Base-by-base conservation (phyloP, 1,284 basidiomycete species). In the Melanopsichium pennsylvanicum region DNA sequence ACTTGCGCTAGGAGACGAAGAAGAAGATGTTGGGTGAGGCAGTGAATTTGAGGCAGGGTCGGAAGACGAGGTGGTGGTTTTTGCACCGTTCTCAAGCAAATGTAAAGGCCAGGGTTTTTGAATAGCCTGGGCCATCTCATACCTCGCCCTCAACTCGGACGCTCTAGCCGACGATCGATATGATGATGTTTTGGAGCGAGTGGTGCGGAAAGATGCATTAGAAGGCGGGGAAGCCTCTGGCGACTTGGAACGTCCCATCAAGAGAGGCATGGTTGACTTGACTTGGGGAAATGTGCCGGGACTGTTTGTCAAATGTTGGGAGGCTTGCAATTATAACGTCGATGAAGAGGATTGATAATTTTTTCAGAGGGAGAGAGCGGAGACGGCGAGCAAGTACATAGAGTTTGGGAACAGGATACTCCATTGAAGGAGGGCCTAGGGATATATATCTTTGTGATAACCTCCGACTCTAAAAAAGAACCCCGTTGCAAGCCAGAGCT, bases 51-150 rank as follows among this genome's bases (percentile, higher is more conserved):
- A 8, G 27, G 7, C 26, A 18, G 18, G 12, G 37, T 5, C 33
- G 32, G 32, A 5, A 10, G 25, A 16, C 22, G 31, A 8, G 13
- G 47, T 3, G 13, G 31, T 33, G 18, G 62, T 40, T 34, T 68
- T 68, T 29, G 57, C 48, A 15, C 64, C 64, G 42, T 68, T 68
- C 31, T 68, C 64, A 15, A 68, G 45, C 45, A 68, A 27, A 21
- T 68, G 64, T 16, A 68, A 18, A 2, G 64, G 64, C 64, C 64
- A 68, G 2, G 64, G 64, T 42, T 68, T 68, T 25, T 68, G 64
- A 9, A 68, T 61, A 19, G 64, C 64, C 39, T 68, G 64, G 9
- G 64, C 64, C 64, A 68, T 68, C 33, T 68, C 64, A 41, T 61
- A 68, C 16, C 64, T 33, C 4, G 64, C 64, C 2, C 58, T 47